Conservation (phyloP, 208 protist genomes). For the Trypanosomatidae sp. region DNA sequence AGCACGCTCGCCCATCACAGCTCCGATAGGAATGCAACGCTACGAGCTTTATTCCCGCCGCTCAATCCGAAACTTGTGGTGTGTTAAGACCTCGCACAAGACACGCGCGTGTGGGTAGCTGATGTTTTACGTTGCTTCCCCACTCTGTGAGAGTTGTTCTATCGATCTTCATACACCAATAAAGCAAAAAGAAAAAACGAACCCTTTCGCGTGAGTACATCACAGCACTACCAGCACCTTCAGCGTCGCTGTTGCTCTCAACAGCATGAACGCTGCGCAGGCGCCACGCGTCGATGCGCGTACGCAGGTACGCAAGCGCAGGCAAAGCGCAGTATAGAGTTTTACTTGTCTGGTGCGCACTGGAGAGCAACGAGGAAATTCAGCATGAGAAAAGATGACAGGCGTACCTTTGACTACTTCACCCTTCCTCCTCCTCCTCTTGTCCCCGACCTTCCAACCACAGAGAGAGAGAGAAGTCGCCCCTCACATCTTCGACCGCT, state of each 20-base stretch:
- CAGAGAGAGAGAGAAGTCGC: neutral
- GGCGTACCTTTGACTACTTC: too few relatives aligned
- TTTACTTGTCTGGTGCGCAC: neutral
- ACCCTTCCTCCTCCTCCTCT: neutral
- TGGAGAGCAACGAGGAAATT: constrained; percentile 16
- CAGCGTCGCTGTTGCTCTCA: too few relatives aligned
- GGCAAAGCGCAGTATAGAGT: neutral
- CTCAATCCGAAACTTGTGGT: neutral
- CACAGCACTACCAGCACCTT: too few relatives aligned
- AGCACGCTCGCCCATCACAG: neutral
- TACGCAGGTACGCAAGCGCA: neutral
- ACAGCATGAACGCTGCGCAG: neutral
- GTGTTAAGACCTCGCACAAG: neutral
- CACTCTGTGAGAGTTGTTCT: too few relatives aligned
- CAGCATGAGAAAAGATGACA: neutral
- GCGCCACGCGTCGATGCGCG: neutral
- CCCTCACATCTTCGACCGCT: constrained; percentile 21
- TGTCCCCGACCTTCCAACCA: neutral
- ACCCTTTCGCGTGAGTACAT: too few relatives aligned
- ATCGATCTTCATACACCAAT: too few relatives aligned
- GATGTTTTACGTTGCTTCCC: too few relatives aligned
- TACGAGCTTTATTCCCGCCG: neutral
- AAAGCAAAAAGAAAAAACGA: too few relatives aligned
- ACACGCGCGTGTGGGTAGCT: neutral
- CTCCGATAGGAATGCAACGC: neutral